Base-by-base conservation (phyloP, 345 rosid species). In the Ailanthus altissimus region DNA sequence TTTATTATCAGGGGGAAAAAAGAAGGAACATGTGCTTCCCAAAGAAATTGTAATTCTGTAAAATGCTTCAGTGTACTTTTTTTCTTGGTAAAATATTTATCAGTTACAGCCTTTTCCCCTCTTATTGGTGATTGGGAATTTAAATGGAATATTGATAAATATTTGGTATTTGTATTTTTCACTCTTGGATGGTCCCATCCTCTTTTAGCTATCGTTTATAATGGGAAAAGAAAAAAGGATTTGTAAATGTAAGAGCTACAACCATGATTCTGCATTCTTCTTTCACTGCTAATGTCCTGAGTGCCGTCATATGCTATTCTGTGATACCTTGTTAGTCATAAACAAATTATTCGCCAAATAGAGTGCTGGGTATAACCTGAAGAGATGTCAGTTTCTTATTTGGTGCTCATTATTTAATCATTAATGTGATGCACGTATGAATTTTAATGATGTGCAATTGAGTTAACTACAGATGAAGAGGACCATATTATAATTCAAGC, bases 401-500 rank as follows among this genome's bases (percentile, higher is more conserved):
- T 59, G 13, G 23, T 12, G n/a, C n/a, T 49, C 57, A 47, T 32
- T 62, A 62, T n/a, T 59, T 46, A 45, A 43, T 73, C 54, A 16
- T 59, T 18, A 32, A 10, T 21, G 18, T 63, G 58, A 63, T 61
- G 74, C 76, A 68, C 57, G 25, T 78, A 20, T 51, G 40, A 64
- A 65, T 26, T 76, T 54, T 43, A 42, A 54, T 57, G 46, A 63
- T 50, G 38, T 67, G 28, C 16, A 61, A 61, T 63, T 45, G 79
- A 60, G 50, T 51, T 66, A 84, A 58, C 6, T 85, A 82, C 83
- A 95, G 98, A 89, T 62, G 97, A 91, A 81, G 98, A 95, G 84
- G 99, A 95, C 64, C 81, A 43, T 14, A 85, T 90, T 74, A 93
- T 95, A 25, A 86, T 93, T 57, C 75, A 85, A 25, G 93, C 91